A percentile compares a stretch with the other conserved stretches of the same genome.
phyloP scores from a whole-genome alignment of 2,329 filamentous ascomycete species.

The Monilinia aucupariae region DNA sequence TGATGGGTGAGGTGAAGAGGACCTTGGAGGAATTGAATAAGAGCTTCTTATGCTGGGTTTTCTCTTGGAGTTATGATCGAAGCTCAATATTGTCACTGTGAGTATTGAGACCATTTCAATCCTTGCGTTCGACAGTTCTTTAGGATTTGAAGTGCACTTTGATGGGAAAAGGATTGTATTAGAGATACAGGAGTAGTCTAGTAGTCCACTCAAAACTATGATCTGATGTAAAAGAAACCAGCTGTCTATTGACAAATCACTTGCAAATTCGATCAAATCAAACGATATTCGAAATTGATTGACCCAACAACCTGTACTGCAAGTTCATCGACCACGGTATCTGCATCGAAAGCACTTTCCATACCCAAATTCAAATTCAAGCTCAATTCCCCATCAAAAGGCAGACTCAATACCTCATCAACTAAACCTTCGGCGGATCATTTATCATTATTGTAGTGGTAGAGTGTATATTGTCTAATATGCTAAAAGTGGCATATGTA shows the following conservation, averaged over 20 bases:
- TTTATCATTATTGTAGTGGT: no score
- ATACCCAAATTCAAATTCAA: background rate
- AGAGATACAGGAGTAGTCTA: background rate
- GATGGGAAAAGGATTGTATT: background rate
- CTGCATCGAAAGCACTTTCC: background rate
- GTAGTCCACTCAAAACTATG: background rate
- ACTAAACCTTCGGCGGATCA: background rate
- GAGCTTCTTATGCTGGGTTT: background rate
- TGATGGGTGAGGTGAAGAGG: no score
- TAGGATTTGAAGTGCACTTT: background rate
- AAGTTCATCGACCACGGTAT: background rate
- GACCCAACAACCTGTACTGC: background rate
- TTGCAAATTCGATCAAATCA: background rate
- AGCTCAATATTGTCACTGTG: no score
- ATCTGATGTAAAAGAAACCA: background rate
- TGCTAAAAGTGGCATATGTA: no score
- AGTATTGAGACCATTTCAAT: background rate
- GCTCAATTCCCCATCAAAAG: rapidly evolving
- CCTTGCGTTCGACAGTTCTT: background rate
- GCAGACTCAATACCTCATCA: background rate
- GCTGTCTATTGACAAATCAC: background rate
- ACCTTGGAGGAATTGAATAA: no score
- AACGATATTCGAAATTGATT: background rate
- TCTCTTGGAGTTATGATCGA: background rate
- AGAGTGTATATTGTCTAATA: no score